Percentiles rank a stretch among this genome's conserved stretches.
These are phyloP conservation scores for Salvia rosmarinus DNA, from an alignment of 257 asterid species.

Conservation along the genomic window DNA sequence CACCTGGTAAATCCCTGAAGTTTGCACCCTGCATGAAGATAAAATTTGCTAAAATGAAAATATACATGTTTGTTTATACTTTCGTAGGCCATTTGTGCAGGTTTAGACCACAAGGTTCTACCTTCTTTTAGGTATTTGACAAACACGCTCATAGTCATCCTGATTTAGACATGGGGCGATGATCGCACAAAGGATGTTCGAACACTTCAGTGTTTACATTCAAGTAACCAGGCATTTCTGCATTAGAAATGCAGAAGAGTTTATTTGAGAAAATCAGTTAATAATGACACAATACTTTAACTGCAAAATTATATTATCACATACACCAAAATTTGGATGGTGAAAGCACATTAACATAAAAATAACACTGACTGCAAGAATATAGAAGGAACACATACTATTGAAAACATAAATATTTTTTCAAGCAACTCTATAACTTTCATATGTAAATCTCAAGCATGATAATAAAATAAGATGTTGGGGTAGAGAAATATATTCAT, in stretches of 20 bases:
- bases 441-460: too few species aligned
- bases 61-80: neutral
- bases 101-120: slow-evolving; percentile 17
- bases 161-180: slow-evolving; percentile 60
- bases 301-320: too few species aligned
- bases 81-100: neutral
- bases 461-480: too few species aligned
- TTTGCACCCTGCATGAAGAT: slow-evolving; percentile 64
- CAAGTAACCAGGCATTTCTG: slow-evolving; percentile 68
- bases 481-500: neutral
- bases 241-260: neutral
- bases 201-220: neutral
- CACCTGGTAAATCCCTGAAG: slow-evolving; percentile 71
- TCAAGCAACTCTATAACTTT: neutral
- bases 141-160: slow-evolving; percentile 73
- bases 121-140: slow-evolving; percentile 73
- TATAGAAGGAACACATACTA: too few species aligned
- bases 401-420: too few species aligned
- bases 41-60: neutral
- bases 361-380: too few species aligned
- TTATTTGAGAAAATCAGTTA: neutral
- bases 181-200: slow-evolving; percentile 58
- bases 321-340: too few species aligned
- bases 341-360: too few species aligned
- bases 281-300: too few species aligned